phyloP scores from a whole-genome alignment of 768 basidiomycete genomes.

The Leccinum subgranulosum region DNA sequence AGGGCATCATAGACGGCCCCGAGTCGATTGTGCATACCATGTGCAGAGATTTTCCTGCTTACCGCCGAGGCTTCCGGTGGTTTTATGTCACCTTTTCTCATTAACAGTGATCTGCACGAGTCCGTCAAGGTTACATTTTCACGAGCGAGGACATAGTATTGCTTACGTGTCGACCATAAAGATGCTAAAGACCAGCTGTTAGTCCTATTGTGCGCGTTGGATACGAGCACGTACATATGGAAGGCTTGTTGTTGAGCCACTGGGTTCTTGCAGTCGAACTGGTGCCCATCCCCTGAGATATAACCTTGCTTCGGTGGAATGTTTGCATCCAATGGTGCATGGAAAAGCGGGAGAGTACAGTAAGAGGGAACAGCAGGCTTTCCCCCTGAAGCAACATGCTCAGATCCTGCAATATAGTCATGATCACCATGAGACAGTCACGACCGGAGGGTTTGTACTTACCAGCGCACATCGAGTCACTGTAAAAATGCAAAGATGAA shows the following conservation, averaged over 20 bases:
- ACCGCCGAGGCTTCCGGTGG: conserved; percentile 41
- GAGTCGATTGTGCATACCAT: conserved; percentile 42
- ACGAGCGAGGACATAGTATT: background rate
- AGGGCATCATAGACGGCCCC: conserved; percentile 56
- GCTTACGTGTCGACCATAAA: conserved; percentile 23
- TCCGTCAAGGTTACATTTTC: background rate
- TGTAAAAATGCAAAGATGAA: too few relatives aligned
- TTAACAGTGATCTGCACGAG: conserved; percentile 46
- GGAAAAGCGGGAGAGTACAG: conserved; percentile 56
- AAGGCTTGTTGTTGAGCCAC: conserved; percentile 46
- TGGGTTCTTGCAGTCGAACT: conserved; percentile 53
- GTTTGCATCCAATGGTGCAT: conserved; percentile 31
- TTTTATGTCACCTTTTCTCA: conserved; percentile 37
- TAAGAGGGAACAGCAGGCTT: conserved; percentile 47
- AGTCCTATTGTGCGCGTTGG: background rate
- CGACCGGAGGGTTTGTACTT: too few relatives aligned
- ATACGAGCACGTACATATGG: conserved; percentile 47
- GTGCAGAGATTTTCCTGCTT: conserved; percentile 4
- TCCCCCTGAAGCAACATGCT: conserved; percentile 41
- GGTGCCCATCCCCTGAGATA: conserved; percentile 54
- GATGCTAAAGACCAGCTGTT: background rate
- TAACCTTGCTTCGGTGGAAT: conserved; percentile 37
- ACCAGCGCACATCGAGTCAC: too few relatives aligned
- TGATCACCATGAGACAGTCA: background rate
- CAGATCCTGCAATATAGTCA: conserved; percentile 37